Evolutionary conservation across 2,329 filamentous ascomycete species (phyloP).

Genomic region (Fusarium abutilonis): DNA sequence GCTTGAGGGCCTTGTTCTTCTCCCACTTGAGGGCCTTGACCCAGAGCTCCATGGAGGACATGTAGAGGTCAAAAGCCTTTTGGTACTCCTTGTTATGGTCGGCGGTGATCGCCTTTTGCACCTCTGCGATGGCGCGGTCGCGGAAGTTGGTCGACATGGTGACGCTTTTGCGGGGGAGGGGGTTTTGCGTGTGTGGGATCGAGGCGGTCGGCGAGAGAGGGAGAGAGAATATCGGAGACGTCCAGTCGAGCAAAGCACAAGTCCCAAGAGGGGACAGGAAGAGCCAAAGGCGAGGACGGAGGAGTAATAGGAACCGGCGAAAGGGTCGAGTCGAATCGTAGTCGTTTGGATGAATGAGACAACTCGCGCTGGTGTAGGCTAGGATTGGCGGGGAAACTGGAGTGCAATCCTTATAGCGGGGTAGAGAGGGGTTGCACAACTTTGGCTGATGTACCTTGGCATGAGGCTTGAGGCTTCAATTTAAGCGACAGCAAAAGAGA

Average conservation of each 20-base stretch:
- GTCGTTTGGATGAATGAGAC: slow-evolving; percentile 35
- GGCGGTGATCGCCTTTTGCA: slow-evolving; percentile 96
- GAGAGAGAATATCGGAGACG: not conserved
- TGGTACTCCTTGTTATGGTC: slow-evolving; percentile 97
- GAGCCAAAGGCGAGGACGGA: not conserved
- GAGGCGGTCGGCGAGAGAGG: slow-evolving; percentile 1
- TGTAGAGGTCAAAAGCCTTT: slow-evolving; percentile 96
- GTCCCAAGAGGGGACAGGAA: slow-evolving; percentile 14
- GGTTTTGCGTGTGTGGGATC: slow-evolving; percentile 7
- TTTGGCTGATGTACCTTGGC: slow-evolving; percentile 20
- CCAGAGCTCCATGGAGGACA: slow-evolving; percentile 94
- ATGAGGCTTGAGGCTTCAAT: slow-evolving; percentile 13
- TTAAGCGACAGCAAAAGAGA: slow-evolving; percentile 31
- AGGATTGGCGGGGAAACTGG: slow-evolving; percentile 53
- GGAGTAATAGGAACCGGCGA: not conserved
- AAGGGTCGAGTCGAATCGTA: slow-evolving; percentile 17
- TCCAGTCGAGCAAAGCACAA: slow-evolving; percentile 6
- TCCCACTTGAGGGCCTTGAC: slow-evolving; percentile 99
- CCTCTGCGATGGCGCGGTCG: slow-evolving; percentile 93
- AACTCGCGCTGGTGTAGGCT: slow-evolving; percentile 32
- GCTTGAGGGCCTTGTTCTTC: slow-evolving; percentile 96
- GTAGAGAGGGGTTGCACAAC: slow-evolving; percentile 46
- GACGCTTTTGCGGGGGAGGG: slow-evolving; percentile 42
- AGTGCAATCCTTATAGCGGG: slow-evolving; percentile 50
- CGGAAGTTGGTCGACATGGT: slow-evolving; percentile 97